Conservation (phyloP, 2,329 filamentous ascomycete genomes). For the Fusarium sp. region DNA sequence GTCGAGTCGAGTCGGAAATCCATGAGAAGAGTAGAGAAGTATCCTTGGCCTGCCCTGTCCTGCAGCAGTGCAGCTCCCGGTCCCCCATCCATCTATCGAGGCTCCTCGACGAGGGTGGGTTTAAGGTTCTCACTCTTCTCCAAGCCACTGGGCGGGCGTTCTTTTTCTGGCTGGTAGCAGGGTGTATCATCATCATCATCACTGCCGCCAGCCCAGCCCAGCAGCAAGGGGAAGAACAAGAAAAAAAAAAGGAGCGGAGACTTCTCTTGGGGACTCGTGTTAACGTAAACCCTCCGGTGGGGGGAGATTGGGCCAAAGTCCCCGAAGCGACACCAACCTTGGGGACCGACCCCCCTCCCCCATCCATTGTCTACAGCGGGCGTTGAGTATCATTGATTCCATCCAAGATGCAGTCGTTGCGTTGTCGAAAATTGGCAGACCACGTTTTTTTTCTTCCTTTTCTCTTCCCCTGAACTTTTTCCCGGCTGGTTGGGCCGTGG, state of each 20-base stretch:
- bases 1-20: too few species aligned
- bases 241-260: not conserved
- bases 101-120: constrained; percentile 33
- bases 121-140: constrained; percentile 45
- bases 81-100: constrained; percentile 12
- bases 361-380: not conserved
- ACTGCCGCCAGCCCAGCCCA: not conserved
- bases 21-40: not conserved
- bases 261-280: not conserved
- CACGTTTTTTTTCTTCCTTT: not conserved
- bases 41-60: not conserved
- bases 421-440: not conserved
- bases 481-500: constrained; percentile 5
- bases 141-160: constrained; percentile 38
- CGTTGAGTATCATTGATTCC: not conserved
- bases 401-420: not conserved
- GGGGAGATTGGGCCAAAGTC: not conserved
- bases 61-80: constrained; percentile 15
- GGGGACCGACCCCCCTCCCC: not conserved
- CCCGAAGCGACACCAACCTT: not conserved
- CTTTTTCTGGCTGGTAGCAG: not conserved
- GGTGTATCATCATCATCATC: not conserved
- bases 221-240: not conserved
- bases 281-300: not conserved
- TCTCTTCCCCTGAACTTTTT: not conserved